phyloP scores from a whole-genome alignment of 1,139 yeast species.

The Keqinozyma sinolaborantium region DNA sequence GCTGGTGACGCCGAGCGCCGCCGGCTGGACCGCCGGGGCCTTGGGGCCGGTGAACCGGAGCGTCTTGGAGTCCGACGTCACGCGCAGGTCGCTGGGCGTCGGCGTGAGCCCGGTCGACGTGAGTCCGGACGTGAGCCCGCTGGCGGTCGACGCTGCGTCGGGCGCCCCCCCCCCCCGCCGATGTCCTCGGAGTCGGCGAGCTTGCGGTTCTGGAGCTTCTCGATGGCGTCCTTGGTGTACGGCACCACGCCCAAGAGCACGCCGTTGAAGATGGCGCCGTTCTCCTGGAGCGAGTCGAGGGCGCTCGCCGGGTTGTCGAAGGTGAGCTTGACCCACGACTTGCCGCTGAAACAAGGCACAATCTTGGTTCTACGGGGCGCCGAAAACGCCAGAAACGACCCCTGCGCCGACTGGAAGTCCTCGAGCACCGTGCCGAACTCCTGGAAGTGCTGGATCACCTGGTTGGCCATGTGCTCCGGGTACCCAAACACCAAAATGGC shows the following conservation, averaged over 20 bases:
- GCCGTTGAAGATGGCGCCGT: slow-evolving; percentile 70
- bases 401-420: slow-evolving; percentile 50
- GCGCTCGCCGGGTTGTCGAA: slow-evolving; percentile 77
- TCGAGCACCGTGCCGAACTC: slow-evolving; percentile 81
- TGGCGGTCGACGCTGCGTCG: slow-evolving; percentile 31
- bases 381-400: slow-evolving; percentile 5
- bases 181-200: slow-evolving; percentile 53
- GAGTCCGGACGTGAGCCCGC: slow-evolving; percentile 13
- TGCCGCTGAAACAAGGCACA: slow-evolving; percentile 77
- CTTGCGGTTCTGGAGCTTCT: slow-evolving; percentile 56
- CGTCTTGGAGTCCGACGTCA: slow-evolving; percentile 30
- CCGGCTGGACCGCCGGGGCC: slow-evolving; percentile 13
- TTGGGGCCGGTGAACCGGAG: slow-evolving; percentile 22
- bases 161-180: slow-evolving; percentile 49
- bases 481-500: slow-evolving; percentile 88
- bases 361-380: slow-evolving; percentile 14
- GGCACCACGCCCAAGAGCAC: slow-evolving; percentile 76
- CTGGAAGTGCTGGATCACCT: slow-evolving; percentile 69
- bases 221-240: slow-evolving; percentile 56
- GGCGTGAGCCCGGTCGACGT: too few species aligned
- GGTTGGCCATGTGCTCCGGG: slow-evolving; percentile 68
- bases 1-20: slow-evolving; percentile 21
- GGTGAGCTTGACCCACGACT: slow-evolving; percentile 85
- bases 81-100: slow-evolving; percentile 8
- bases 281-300: slow-evolving; percentile 77